Conservation (phyloP, 2,329 filamentous ascomycete genomes). For the Nothophoma quercina region DNA sequence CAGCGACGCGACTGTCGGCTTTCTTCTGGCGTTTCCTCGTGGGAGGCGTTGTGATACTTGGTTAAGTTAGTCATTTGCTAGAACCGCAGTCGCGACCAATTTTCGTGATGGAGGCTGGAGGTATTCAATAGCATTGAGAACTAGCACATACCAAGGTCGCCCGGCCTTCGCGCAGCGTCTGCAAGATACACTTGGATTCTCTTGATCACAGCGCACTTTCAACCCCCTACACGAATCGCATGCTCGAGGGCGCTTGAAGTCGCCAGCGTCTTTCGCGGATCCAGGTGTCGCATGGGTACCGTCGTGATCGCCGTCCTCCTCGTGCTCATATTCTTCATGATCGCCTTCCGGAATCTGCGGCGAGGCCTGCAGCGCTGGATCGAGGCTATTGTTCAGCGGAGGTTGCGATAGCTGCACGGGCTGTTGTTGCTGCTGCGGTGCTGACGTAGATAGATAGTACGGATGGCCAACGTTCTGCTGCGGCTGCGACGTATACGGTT, state of each 20-base stretch:
- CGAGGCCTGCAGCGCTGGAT: conserved; percentile 45
- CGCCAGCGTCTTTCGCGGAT: conserved; percentile 43
- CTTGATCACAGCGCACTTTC: conserved; percentile 76
- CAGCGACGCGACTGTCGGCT: conserved; percentile 85
- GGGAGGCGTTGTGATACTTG: conserved; percentile 65
- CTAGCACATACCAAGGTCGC: conserved; percentile 76
- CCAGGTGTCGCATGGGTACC: conserved; percentile 39
- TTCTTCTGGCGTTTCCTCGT: conserved; percentile 87
- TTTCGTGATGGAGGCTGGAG: too few relatives aligned
- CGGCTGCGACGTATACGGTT: conserved; percentile 36
- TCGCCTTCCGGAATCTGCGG: conserved; percentile 29
- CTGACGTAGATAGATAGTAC: conserved; percentile 42
- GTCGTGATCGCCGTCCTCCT: conserved; percentile 41
- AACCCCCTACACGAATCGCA: conserved; percentile 58
- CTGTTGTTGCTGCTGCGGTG: conserved; percentile 34
- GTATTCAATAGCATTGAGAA: too few relatives aligned
- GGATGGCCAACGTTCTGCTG: conserved; percentile 36
- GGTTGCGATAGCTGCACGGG: conserved; percentile 25
- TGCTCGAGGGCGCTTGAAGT: conserved; percentile 56
- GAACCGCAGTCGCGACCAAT: too few relatives aligned
- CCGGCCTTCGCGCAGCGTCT: conserved; percentile 79
- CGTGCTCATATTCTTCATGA: conserved; percentile 41
- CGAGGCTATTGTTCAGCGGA: conserved; percentile 31
- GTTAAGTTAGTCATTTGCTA: conserved; percentile 12
- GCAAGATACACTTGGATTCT: conserved; percentile 67